Evolutionary conservation across 768 basidiomycete genomes (phyloP), one percentile per base, ranked within the genome.

Genomic region (Scleroderma citrinum): DNA sequence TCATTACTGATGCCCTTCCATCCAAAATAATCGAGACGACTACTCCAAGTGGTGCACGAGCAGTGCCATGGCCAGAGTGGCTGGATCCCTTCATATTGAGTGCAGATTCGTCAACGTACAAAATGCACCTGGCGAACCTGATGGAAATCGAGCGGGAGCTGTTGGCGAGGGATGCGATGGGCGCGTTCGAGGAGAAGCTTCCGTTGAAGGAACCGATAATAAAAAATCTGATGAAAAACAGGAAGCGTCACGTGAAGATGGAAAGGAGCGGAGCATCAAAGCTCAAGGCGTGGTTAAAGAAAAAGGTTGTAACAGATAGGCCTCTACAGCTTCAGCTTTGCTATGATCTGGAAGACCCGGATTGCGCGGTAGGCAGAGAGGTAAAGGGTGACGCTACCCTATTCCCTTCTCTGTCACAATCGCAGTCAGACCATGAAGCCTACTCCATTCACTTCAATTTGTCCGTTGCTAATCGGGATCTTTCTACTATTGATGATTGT

Each of bases 201-300:
- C 46, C 54, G 19, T 48, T 48, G 39, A 64, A 66, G 53, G 73
- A 74, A 23, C 59, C 63, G 39, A 71, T 63, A 54, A 57, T 77
- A 12, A 74, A 73, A 54, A 67, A 68, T 14, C 62, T 74, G 29
- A 52, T 73, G 50, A 76, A 73, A 56, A 71, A 67, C 39, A 69
- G 72, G 58, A 73, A 69, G 42, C 66, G 71, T 32, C 49, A 65
- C 39, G 38, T 59, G 29, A 67, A 68, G 54, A 42, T 46, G 13
- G 65, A 67, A 45, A 61, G 60, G 17, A 59, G 68, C 14, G 72
- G 75, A 13, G 67, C 76, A 5, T 72, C 76, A 40, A 78, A 72
- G 53, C 60, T 86, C 39, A 83, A 78, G 55, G 72, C 76, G 5
- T 86, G 85, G 85, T 65, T 82, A 58, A 80, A 75, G 65, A 78